Conservation (phyloP, 2,329 filamentous ascomycete species). For the Aspergillus sp. region DNA sequence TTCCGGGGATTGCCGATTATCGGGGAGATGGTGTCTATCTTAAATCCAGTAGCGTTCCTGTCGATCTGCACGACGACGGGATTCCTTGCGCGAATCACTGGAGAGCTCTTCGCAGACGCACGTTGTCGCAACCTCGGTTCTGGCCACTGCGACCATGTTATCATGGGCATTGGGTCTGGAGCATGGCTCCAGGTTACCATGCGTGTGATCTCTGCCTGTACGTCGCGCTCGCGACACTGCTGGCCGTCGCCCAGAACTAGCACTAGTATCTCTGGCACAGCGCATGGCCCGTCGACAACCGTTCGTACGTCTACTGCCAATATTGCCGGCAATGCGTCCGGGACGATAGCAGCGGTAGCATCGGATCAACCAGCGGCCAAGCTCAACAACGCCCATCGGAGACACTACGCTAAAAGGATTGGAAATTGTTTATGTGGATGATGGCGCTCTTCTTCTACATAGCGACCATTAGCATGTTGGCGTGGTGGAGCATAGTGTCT, state of each 20-base stretch:
- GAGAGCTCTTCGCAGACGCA: constrained; percentile 56
- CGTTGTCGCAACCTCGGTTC: constrained; percentile 59
- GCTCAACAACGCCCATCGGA: constrained; percentile 37
- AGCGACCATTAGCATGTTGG: constrained; percentile 26
- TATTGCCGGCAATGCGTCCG: constrained; percentile 26
- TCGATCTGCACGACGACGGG: constrained; percentile 39
- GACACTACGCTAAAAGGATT: constrained; percentile 40
- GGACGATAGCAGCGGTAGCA: constrained; percentile 29
- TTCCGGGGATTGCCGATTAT: constrained; percentile 56
- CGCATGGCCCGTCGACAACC: constrained; percentile 12
- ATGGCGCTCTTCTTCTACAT: constrained; percentile 46
- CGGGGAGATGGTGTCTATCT: constrained; percentile 56
- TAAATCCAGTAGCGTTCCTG: constrained; percentile 56
- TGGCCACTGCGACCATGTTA: constrained; percentile 54
- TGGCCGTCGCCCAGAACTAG: constrained; percentile 3
- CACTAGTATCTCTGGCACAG: constrained; percentile 5
- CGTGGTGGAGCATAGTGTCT: constrained; percentile 26
- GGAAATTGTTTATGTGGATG: constrained; percentile 27
- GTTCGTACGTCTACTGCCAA: constrained; percentile 7
- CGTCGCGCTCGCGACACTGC: constrained; percentile 35
- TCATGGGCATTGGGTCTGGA: constrained; percentile 54
- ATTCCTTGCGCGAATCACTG: constrained; percentile 37
- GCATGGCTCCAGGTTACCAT: constrained; percentile 50
- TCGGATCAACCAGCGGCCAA: constrained; percentile 20
- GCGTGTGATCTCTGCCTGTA: constrained; percentile 61